Conservation (phyloP, 306 rosid genomes). For the Biancaea sappan region DNA sequence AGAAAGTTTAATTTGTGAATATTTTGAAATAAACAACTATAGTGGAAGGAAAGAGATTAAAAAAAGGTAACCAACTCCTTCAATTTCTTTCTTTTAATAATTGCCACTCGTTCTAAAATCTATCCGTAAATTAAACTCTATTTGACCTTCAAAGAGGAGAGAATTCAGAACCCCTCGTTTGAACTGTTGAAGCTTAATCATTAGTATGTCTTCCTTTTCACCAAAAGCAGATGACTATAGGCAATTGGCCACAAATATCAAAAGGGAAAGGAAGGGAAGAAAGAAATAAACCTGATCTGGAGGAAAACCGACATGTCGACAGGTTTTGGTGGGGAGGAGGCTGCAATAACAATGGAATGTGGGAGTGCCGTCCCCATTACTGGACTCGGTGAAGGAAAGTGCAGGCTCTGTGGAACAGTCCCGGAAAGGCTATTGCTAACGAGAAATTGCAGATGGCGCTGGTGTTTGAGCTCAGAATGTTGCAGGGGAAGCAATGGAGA, state of each 20-base stretch:
- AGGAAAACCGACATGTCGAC: slow-evolving; percentile 48
- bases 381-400: slow-evolving; percentile 23
- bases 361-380: slow-evolving; percentile 46
- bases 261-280: neutral
- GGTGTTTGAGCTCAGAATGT: slow-evolving; percentile 29
- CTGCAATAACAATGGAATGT: slow-evolving; percentile 35
- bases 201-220: too few species aligned
- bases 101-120: too few species aligned
- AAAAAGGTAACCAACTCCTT: too few species aligned
- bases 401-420: slow-evolving; percentile 28
- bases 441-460: slow-evolving; percentile 32
- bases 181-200: too few species aligned
- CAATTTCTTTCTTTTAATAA: too few species aligned
- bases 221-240: too few species aligned
- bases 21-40: too few species aligned
- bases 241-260: neutral
- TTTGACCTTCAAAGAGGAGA: too few species aligned
- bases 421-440: slow-evolving; percentile 2
- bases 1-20: too few species aligned
- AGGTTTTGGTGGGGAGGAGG: slow-evolving; percentile 37
- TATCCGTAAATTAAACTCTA: too few species aligned
- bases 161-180: too few species aligned
- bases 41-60: too few species aligned
- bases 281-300: slow-evolving; percentile 43
- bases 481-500: slow-evolving; percentile 41